phyloP scores from a whole-genome alignment of 306 rosid genomes.

The Spatholobus suberectus region DNA sequence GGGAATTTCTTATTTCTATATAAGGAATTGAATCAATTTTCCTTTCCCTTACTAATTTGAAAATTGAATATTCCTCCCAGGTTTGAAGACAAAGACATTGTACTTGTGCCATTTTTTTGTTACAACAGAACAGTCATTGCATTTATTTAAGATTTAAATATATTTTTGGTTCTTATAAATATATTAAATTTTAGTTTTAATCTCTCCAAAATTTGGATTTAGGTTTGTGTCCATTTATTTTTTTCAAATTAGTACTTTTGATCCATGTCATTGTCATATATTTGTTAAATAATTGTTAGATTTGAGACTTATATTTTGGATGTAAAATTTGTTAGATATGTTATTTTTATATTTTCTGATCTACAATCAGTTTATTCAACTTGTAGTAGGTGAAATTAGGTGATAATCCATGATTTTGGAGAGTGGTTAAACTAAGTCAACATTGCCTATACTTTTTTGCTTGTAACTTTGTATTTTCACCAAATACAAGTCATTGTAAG shows the following conservation, averaged over 20 bases:
- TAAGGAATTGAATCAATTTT: background rate
- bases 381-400: too few species aligned
- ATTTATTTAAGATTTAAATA: background rate
- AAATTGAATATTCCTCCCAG: background rate
- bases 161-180: background rate
- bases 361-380: too few species aligned
- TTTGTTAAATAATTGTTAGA: background rate
- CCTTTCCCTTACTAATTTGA: background rate
- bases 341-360: too few species aligned
- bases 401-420: too few species aligned
- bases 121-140: background rate
- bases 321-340: too few species aligned
- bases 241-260: background rate
- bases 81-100: background rate
- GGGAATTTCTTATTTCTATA: background rate
- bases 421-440: too few species aligned
- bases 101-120: background rate
- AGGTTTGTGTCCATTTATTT: background rate
- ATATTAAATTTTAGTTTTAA: background rate
- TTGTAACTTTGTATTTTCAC: too few species aligned
- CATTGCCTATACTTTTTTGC: too few species aligned
- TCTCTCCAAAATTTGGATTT: background rate
- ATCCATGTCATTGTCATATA: background rate
- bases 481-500: too few species aligned
- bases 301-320: too few species aligned